Conservation (phyloP, 208 protist genomes). For the Leishmania aethiopica region DNA sequence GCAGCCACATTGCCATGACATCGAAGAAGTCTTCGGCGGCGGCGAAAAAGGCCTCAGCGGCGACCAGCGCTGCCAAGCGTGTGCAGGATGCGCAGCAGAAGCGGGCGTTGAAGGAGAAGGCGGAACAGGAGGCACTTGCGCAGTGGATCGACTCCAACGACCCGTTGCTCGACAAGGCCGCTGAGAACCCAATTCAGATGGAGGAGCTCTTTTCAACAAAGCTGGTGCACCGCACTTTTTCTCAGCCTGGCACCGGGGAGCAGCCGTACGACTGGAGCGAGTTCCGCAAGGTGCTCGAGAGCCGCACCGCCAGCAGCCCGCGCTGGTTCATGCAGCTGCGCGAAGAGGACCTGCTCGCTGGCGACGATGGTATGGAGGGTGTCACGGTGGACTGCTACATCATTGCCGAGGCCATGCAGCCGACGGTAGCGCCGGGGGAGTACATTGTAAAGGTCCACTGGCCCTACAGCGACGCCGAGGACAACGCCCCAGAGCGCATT, state of each 20-base stretch:
- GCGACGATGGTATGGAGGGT: slow-evolving; percentile 73
- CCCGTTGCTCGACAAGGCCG: slow-evolving; percentile 51
- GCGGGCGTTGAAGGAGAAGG: slow-evolving; percentile 37
- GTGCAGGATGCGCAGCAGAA: slow-evolving; percentile 23
- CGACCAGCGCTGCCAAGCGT: slow-evolving; percentile 25
- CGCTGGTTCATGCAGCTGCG: slow-evolving; percentile 90
- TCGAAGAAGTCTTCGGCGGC: slow-evolving; percentile 25
- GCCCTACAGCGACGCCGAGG: slow-evolving; percentile 86
- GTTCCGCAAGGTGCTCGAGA: slow-evolving; percentile 59
- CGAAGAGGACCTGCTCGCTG: slow-evolving; percentile 80
- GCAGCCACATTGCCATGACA: slow-evolving; percentile 11
- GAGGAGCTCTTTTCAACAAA: slow-evolving; percentile 55
- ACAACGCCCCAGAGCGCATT: slow-evolving; percentile 89
- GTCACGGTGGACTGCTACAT: slow-evolving; percentile 87
- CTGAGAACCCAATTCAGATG: slow-evolving; percentile 44
- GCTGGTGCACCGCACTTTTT: slow-evolving; percentile 65
- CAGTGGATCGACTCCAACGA: slow-evolving; percentile 70
- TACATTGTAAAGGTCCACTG: slow-evolving; percentile 89
- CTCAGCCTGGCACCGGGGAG: slow-evolving; percentile 26
- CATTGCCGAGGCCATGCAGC: slow-evolving; percentile 68
- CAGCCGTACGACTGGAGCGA: slow-evolving; percentile 73
- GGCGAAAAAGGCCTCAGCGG: slow-evolving; percentile 18
- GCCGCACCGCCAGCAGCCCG: slow-evolving; percentile 55
- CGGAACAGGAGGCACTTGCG: slow-evolving; percentile 28
- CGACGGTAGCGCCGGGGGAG: slow-evolving; percentile 73